Percentiles rank a stretch among this genome's conserved stretches.
phyloP scores from a whole-genome alignment of 768 basidiomycete genomes.

The Mycena belliarum region DNA sequence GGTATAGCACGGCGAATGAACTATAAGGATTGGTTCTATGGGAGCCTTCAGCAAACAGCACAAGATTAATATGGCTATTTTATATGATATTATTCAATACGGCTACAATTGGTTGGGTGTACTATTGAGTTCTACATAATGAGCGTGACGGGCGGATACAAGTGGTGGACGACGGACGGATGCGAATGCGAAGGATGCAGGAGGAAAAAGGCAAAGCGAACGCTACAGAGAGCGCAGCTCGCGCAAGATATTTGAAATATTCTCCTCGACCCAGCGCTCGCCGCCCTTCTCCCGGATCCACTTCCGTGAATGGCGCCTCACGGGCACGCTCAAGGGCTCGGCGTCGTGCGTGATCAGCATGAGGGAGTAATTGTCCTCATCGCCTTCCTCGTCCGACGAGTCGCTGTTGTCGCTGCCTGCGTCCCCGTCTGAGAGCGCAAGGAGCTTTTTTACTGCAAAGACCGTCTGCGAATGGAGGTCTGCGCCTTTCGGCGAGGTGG shows the following conservation, averaged over 20 bases:
- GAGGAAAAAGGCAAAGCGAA: background rate
- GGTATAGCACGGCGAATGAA: too few species aligned
- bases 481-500: background rate
- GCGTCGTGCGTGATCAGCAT: slow-evolving; percentile 14
- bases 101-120: too few species aligned
- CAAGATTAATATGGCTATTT: too few species aligned
- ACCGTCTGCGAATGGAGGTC: slow-evolving; percentile 11
- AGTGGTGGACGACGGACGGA: background rate
- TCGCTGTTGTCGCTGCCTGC: slow-evolving; percentile 16
- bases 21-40: too few species aligned
- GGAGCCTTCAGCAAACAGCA: too few species aligned
- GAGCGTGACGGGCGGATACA: background rate
- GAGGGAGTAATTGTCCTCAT: slow-evolving; percentile 18
- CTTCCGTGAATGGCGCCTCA: slow-evolving; percentile 29
- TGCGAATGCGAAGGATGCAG: background rate
- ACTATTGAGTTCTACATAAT: background rate
- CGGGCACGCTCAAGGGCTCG: background rate
- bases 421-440: slow-evolving; percentile 7
- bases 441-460: slow-evolving; percentile 11
- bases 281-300: slow-evolving; percentile 45
- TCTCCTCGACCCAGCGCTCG: slow-evolving; percentile 63
- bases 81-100: too few species aligned
- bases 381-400: slow-evolving; percentile 20
- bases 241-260: slow-evolving; percentile 66
- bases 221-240: slow-evolving; percentile 35